These are phyloP conservation scores for Lactuca saligna DNA, from an alignment of 129 eudicot species.

Conservation along the genomic window DNA sequence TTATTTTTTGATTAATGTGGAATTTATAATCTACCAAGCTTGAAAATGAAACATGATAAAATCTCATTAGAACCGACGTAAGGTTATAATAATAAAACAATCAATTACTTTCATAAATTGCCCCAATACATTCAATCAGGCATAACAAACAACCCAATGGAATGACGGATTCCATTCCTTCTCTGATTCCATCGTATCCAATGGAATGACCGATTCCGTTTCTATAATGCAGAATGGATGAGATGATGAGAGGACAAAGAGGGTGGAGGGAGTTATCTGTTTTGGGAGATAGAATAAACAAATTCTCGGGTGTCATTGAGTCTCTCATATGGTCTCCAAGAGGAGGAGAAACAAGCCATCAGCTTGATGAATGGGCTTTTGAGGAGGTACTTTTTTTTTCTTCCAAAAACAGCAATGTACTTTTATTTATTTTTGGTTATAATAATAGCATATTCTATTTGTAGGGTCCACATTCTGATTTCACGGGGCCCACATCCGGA, in stretches of 20 bases:
- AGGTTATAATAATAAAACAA: no score
- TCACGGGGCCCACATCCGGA: conserved; percentile 97
- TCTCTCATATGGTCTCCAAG: conserved; percentile 94
- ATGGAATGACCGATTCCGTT: background rate
- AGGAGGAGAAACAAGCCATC: conserved; percentile 63
- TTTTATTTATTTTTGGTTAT: no score
- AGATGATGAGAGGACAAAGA: conserved; percentile 99
- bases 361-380: conserved; percentile 85
- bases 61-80: no score
- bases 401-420: background rate
- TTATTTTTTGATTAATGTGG: background rate
- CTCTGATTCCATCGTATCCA: no score
- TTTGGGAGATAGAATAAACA: conserved; percentile 85
- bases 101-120: no score
- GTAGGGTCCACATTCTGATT: conserved; percentile 99
- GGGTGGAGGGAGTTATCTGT: conserved; percentile 98
- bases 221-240: conserved; percentile 82
- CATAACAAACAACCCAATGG: no score
- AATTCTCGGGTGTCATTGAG: conserved; percentile 84
- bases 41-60: no score
- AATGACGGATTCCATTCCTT: no score
- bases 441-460: background rate
- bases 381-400: conserved; percentile 85
- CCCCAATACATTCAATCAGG: no score
- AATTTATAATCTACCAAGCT: background rate